Evolutionary conservation across 73 alveolate genomes (phyloP).

Genomic region (Effrenium voratum): DNA sequence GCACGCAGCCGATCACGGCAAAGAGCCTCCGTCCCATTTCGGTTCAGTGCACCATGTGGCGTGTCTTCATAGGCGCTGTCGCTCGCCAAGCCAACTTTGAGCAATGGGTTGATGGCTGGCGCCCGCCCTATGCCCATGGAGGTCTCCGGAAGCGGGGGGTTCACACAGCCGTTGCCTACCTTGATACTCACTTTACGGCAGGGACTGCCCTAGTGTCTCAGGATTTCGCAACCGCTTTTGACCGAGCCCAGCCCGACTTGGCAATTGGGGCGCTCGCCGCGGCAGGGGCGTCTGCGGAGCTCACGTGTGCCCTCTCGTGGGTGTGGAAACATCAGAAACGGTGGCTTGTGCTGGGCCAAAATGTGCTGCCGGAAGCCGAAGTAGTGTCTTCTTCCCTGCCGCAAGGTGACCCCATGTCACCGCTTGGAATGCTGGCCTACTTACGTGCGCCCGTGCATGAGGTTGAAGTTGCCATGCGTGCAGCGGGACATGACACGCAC

Average conservation of each 20-base stretch:
- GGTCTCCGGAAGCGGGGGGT: neutral
- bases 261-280: neutral
- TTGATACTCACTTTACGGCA: neutral
- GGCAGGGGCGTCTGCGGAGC: neutral
- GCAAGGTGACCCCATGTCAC: neutral
- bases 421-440: neutral
- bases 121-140: neutral
- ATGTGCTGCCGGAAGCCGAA: neutral
- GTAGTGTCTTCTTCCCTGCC: neutral
- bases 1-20: neutral
- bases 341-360: neutral
- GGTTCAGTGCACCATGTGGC: neutral
- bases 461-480: neutral
- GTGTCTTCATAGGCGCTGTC: neutral
- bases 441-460: neutral
- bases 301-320: neutral
- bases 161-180: neutral
- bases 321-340: neutral
- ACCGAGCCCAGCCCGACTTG: neutral
- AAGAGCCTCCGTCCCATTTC: neutral
- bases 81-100: neutral
- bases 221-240: neutral
- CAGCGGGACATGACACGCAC: neutral
- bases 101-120: neutral
- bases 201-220: neutral